A percentile compares a stretch with the other conserved stretches of the same genome.
Conservation (phyloP, 371 early-diverging fungal genomes). For the Nematocida minor region DNA sequence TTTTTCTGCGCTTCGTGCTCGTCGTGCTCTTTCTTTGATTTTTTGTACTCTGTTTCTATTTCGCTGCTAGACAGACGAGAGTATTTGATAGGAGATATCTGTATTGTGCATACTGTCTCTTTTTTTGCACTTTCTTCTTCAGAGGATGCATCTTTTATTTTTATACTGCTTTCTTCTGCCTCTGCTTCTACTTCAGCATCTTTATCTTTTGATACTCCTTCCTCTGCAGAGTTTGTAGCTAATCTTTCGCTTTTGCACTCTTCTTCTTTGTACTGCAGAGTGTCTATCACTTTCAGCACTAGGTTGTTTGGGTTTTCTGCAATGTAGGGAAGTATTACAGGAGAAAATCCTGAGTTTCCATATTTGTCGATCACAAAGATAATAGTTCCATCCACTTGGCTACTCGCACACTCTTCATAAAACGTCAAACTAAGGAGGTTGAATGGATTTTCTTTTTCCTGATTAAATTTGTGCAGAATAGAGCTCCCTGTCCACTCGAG, state of each 20-base stretch:
- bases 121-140: background rate
- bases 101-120: background rate
- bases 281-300: constrained; percentile 36
- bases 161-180: too few species aligned
- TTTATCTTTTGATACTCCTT: background rate
- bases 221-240: background rate
- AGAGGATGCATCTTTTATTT: background rate
- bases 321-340: constrained; percentile 47
- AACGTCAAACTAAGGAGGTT: constrained; percentile 55
- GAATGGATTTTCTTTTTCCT: constrained; percentile 61
- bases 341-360: constrained; percentile 44
- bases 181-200: background rate
- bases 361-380: constrained; percentile 55
- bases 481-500: constrained; percentile 64
- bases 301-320: constrained; percentile 41
- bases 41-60: constrained; percentile 24
- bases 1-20: constrained; percentile 39
- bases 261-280: background rate
- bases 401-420: constrained; percentile 24
- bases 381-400: constrained; percentile 43
- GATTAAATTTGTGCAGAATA: constrained; percentile 51
- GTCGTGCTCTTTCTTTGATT: constrained; percentile 29
- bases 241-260: background rate
- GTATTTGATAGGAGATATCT: constrained; percentile 19
- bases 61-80: constrained; percentile 14